Conservation (phyloP, 495 filamentous ascomycete genomes). For the Penicillium dipodomyicola region DNA sequence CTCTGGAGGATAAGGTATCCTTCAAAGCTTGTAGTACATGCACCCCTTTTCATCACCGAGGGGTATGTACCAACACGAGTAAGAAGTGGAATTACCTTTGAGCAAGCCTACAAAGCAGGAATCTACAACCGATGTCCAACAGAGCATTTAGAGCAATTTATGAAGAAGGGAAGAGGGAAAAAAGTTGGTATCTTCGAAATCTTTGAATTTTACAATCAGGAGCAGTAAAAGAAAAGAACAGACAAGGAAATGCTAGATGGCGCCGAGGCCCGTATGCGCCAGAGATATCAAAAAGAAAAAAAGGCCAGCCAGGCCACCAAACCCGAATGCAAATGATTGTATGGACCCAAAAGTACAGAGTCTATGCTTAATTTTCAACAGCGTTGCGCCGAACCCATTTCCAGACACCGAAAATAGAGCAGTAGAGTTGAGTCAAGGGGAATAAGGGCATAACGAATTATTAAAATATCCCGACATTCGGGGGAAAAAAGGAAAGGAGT, state of each 20-base stretch:
- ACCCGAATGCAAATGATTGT: slow-evolving; percentile 12
- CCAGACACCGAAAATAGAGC: slow-evolving; percentile 5
- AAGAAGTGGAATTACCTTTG: too few species aligned
- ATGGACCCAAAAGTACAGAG: slow-evolving; percentile 3
- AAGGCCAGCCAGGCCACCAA: neutral
- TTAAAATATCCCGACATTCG: neutral
- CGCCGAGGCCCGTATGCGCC: neutral
- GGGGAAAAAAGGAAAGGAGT: neutral
- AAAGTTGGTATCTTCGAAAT: neutral
- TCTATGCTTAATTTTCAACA: slow-evolving; percentile 9
- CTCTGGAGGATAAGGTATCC: too few species aligned
- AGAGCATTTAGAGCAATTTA: too few species aligned
- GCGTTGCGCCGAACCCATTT: slow-evolving; percentile 4
- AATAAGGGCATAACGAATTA: slow-evolving; percentile 4
- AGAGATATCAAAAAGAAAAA: neutral
- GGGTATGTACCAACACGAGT: too few species aligned
- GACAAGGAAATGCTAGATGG: slow-evolving; percentile 1
- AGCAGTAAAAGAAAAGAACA: neutral
- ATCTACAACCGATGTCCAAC: neutral
- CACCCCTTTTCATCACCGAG: too few species aligned
- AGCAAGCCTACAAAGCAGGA: neutral
- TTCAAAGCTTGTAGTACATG: too few species aligned
- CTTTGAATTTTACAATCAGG: neutral
- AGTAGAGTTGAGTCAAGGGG: neutral
- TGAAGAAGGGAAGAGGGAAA: neutral